A percentile compares a stretch with the other conserved stretches of the same genome.
Conservation (phyloP, 257 asterid species). For the Lavandula angustifolia region DNA sequence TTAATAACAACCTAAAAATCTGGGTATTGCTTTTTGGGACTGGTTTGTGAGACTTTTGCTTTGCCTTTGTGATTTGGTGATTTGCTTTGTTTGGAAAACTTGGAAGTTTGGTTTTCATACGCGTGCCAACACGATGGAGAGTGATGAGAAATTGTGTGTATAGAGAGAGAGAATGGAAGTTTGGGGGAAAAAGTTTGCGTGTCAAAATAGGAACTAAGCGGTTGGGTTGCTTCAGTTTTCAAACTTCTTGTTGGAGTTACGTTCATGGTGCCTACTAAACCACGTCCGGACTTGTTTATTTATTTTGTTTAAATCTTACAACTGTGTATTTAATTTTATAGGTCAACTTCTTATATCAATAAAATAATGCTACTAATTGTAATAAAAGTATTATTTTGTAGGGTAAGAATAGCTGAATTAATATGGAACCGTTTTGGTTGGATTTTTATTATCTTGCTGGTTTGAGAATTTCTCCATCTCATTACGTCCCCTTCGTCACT, state of each 20-base stretch:
- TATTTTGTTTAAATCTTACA: no score
- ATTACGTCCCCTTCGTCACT: no score
- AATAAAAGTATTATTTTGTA: no score
- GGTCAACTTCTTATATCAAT: no score
- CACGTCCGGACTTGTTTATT: slow-evolving; percentile 21
- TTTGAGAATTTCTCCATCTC: no score
- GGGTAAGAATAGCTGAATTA: no score
- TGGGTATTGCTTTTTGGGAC: background rate
- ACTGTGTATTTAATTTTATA: no score
- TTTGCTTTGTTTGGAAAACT: slow-evolving; percentile 28
- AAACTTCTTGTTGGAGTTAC: slow-evolving; percentile 1
- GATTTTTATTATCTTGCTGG: no score
- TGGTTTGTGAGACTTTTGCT: background rate
- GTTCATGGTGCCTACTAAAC: slow-evolving; percentile 27
- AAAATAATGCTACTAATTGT: no score
- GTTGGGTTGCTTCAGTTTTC: slow-evolving; percentile 26
- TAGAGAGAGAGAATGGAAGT: background rate
- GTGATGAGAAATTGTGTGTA: background rate
- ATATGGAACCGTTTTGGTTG: no score
- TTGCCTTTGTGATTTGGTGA: slow-evolving; percentile 10
- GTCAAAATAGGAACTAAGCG: slow-evolving; percentile 12
- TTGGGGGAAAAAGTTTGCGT: slow-evolving; percentile 26
- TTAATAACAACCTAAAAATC: background rate
- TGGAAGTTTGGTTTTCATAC: slow-evolving; percentile 22
- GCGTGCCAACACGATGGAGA: background rate